phyloP scores from a whole-genome alignment of 83 land plant species.

The Diphasiastrum complanatum region DNA sequence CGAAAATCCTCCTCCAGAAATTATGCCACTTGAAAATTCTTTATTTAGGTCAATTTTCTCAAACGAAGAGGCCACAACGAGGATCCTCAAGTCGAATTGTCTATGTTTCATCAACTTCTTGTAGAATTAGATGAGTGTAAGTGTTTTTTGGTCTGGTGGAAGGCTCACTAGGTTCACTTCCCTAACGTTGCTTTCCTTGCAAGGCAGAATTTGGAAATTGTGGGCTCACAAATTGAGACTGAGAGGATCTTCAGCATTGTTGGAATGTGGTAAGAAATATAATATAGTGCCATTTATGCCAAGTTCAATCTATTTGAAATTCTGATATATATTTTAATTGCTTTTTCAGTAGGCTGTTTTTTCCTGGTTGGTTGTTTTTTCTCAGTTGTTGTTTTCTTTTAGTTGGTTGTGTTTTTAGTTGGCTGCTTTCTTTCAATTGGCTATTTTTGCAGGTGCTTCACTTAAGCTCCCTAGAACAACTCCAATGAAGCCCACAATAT shows the following conservation, averaged over 20 bases:
- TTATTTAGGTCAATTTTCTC: slow-evolving; percentile 5
- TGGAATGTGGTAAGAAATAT: too few relatives aligned
- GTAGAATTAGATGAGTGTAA: slow-evolving; percentile 3
- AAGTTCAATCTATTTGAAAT: too few relatives aligned
- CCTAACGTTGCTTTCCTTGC: slow-evolving; percentile 13
- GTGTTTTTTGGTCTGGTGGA: slow-evolving; percentile 10
- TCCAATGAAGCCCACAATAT: too few relatives aligned
- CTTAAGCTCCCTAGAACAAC: too few relatives aligned
- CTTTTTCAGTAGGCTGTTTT: too few relatives aligned
- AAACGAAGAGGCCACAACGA: slow-evolving; percentile 2
- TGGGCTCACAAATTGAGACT: neutral
- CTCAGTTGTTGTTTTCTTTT: too few relatives aligned
- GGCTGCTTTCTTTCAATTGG: too few relatives aligned
- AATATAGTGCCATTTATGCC: too few relatives aligned
- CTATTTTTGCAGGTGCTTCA: too few relatives aligned
- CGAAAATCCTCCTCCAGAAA: neutral
- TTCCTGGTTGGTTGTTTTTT: too few relatives aligned
- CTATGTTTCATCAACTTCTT: neutral
- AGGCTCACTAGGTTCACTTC: slow-evolving; percentile 11
- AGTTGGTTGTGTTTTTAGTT: too few relatives aligned
- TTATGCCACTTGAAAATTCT: slow-evolving; percentile 11
- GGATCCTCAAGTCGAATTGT: slow-evolving; percentile 8
- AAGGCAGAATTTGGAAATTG: slow-evolving; percentile 7
- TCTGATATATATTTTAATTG: too few relatives aligned
- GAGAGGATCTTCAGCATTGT: slow-evolving; percentile 10